These are phyloP conservation scores for Lasiodiplodia sp. DNA, from an alignment of 2,329 filamentous ascomycete species.

Conservation along the genomic window DNA sequence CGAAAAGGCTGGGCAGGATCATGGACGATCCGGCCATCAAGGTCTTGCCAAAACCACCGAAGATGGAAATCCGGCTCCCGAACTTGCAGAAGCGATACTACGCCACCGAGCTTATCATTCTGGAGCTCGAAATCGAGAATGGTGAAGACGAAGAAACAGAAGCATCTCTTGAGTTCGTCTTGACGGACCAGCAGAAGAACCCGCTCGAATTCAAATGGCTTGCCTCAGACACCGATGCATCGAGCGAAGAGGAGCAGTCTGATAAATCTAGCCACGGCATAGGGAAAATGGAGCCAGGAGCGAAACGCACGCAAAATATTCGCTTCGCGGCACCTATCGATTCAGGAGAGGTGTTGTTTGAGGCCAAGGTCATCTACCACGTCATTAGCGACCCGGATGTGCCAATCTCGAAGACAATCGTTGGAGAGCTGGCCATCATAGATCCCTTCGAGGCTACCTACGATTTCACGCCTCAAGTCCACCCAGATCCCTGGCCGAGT, in stretches of 20 bases:
- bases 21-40: constrained; percentile 63
- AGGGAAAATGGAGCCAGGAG: constrained; percentile 44
- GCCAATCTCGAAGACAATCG: constrained; percentile 76
- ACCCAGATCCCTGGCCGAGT: constrained; percentile 83
- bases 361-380: constrained; percentile 78
- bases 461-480: constrained; percentile 80
- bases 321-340: constrained; percentile 51
- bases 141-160: constrained; percentile 81
- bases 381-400: constrained; percentile 81
- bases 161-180: constrained; percentile 71
- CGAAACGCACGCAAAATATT: constrained; percentile 44
- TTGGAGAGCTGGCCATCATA: constrained; percentile 74
- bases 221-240: constrained; percentile 39
- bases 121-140: constrained; percentile 77
- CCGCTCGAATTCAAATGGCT: constrained; percentile 57
- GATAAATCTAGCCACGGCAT: constrained; percentile 48
- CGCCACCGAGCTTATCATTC: constrained; percentile 76
- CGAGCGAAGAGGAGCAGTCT: constrained; percentile 35
- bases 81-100: constrained; percentile 77
- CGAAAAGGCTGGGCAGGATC: constrained; percentile 41
- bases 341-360: constrained; percentile 69
- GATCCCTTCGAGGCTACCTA: constrained; percentile 93
- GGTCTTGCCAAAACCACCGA: constrained; percentile 88
- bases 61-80: constrained; percentile 77
- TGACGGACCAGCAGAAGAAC: constrained; percentile 66